These are phyloP conservation scores for Chlamydomonas schloesseri DNA, from an alignment of 139 green algal genomes.

Conservation along the genomic window DNA sequence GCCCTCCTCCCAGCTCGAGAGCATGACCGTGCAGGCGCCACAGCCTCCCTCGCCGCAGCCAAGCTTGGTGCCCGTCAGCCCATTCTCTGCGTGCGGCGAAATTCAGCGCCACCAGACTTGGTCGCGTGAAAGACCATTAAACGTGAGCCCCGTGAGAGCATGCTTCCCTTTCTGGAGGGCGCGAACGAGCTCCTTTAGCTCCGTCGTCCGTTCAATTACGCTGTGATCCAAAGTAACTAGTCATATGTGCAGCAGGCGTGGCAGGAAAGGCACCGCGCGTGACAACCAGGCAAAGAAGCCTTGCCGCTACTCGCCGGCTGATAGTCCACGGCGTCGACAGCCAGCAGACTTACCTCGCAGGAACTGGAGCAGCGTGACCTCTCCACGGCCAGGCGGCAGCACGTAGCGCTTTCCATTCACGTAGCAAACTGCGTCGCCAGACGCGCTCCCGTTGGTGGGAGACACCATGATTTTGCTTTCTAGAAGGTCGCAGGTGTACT, in stretches of 20 bases:
- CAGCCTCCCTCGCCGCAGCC: conserved; percentile 97
- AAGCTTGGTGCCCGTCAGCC: conserved; percentile 94
- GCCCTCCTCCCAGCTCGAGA: conserved; percentile 76
- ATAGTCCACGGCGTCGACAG: too few species aligned
- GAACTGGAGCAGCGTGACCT: conserved; percentile 88
- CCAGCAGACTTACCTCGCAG: conserved; percentile 76
- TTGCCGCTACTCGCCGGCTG: too few species aligned
- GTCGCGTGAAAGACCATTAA: background rate
- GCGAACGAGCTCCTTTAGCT: too few species aligned
- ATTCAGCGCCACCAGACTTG: background rate
- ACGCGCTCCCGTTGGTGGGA: background rate
- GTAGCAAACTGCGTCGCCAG: conserved; percentile 67
- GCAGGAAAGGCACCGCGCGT: too few species aligned
- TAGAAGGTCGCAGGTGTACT: too few species aligned
- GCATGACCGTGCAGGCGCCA: conserved; percentile 97
- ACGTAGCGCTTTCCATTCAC: conserved; percentile 87
- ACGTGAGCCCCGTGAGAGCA: background rate
- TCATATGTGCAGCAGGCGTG: too few species aligned
- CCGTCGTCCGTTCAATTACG: too few species aligned
- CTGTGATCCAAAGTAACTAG: too few species aligned
- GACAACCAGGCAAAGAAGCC: too few species aligned
- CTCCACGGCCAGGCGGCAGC: conserved; percentile 77
- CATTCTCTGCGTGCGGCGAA: conserved; percentile 65
- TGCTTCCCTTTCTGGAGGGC: background rate
- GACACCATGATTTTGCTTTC: too few species aligned